These are phyloP conservation scores for Ogataea nitratoaversa DNA, from an alignment of 805 yeast genomes.

Conservation along the genomic window DNA sequence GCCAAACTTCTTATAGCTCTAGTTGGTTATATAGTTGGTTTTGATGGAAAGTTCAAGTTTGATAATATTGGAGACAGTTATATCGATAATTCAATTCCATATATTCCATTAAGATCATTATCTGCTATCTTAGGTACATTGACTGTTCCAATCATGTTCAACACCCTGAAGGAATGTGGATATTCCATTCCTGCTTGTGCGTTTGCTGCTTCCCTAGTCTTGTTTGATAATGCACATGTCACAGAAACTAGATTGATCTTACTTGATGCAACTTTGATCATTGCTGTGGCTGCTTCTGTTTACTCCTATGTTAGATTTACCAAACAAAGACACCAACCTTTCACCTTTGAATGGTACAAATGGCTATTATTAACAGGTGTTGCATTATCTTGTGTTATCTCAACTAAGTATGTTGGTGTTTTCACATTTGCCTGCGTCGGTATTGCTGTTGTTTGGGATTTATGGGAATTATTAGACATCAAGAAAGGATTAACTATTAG, in stretches of 20 bases:
- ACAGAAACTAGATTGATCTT: conserved; percentile 87
- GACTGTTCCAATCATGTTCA: conserved; percentile 79
- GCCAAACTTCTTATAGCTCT: conserved; percentile 90
- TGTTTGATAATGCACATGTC: conserved; percentile 87
- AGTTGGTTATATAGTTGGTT: conserved; percentile 85
- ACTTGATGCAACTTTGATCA: conserved; percentile 83
- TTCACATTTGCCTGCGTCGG: conserved; percentile 90
- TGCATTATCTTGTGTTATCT: conserved; percentile 83
- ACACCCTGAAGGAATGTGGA: conserved; percentile 80
- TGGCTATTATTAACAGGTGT: conserved; percentile 87
- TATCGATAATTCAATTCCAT: conserved; percentile 76
- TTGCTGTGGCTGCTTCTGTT: conserved; percentile 78
- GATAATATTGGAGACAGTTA: conserved; percentile 85
- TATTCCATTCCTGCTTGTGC: conserved; percentile 75
- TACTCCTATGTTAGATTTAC: conserved; percentile 77
- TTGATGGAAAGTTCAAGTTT: conserved; percentile 88
- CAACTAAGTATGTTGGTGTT: conserved; percentile 94
- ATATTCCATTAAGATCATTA: conserved; percentile 73
- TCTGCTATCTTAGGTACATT: conserved; percentile 78
- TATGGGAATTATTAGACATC: conserved; percentile 83
- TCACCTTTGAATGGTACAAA: conserved; percentile 71
- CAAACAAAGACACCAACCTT: conserved; percentile 63
- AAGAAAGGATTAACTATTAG: conserved; percentile 57
- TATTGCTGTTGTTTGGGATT: conserved; percentile 73
- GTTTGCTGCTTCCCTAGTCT: conserved; percentile 70